phyloP scores from a whole-genome alignment of 129 eudicot genomes.

The Helichrysum umbraculigerum region DNA sequence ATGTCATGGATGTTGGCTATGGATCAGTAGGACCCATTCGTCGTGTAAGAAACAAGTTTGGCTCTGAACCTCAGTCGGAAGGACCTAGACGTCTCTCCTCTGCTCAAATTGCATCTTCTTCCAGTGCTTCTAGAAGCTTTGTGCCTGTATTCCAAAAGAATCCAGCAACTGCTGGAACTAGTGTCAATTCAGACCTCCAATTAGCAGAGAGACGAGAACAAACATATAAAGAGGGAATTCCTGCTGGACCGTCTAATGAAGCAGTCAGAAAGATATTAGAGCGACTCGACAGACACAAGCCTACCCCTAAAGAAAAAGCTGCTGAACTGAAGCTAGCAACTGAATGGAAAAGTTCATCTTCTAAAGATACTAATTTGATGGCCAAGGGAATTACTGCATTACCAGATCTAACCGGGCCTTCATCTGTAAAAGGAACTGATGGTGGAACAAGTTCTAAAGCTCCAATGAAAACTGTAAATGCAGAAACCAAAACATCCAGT shows the following conservation, averaged over 20 bases:
- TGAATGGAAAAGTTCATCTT: constrained; percentile 56
- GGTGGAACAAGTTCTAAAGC: constrained; percentile 19
- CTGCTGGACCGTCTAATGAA: constrained; percentile 47
- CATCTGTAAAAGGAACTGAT: constrained; percentile 36
- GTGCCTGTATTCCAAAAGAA: constrained; percentile 50
- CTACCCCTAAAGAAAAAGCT: constrained; percentile 80
- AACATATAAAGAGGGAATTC: constrained; percentile 34
- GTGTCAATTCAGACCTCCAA: constrained; percentile 35
- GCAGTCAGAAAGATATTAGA: constrained; percentile 63
- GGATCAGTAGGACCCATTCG: constrained; percentile 90
- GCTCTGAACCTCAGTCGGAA: constrained; percentile 53
- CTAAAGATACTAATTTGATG: constrained; percentile 32
- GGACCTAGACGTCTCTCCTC: constrained; percentile 47
- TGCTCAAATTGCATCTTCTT: constrained; percentile 36
- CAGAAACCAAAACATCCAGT: constrained; percentile 25
- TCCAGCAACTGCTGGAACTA: constrained; percentile 40
- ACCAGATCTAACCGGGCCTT: constrained; percentile 22
- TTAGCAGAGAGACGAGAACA: constrained; percentile 32
- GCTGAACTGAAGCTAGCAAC: constrained; percentile 68
- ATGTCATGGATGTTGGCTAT: constrained; percentile 46
- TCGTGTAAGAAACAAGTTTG: constrained; percentile 52
- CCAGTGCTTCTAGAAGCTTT: constrained; percentile 46
- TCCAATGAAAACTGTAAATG: constrained; percentile 34
- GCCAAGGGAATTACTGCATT: constrained; percentile 22
- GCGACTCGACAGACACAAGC: constrained; percentile 71